Percentiles rank a stretch among this genome's conserved stretches.
Conservation (phyloP, 2,329 filamentous ascomycete species). For the Dissoconium aciculare region DNA sequence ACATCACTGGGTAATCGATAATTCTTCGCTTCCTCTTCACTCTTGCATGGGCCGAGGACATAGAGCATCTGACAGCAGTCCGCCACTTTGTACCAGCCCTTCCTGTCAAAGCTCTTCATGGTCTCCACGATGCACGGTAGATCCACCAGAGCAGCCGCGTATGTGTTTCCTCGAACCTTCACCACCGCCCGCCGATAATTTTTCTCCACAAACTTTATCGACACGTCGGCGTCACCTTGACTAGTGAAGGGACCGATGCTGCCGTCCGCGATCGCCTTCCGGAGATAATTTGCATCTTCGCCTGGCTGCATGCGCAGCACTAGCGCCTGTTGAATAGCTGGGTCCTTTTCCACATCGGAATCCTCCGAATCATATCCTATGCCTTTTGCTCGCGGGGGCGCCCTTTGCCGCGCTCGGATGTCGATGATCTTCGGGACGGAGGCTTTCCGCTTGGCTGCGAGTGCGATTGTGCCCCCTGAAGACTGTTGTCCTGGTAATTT, state of each 20-base stretch:
- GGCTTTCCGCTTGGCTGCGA: slow-evolving; percentile 7
- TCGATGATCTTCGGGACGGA: slow-evolving; percentile 14
- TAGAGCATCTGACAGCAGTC: slow-evolving; percentile 84
- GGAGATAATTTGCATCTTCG: slow-evolving; percentile 70
- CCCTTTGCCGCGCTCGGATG: slow-evolving; percentile 12
- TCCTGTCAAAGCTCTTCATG: slow-evolving; percentile 88
- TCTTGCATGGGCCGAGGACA: slow-evolving; percentile 53
- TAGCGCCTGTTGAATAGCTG: slow-evolving; percentile 77
- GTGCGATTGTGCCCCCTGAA: slow-evolving; percentile 28
- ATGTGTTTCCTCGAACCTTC: slow-evolving; percentile 52
- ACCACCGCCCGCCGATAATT: slow-evolving; percentile 62
- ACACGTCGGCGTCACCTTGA: slow-evolving; percentile 60
- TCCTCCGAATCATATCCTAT: slow-evolving; percentile 95
- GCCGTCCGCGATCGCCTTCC: slow-evolving; percentile 58
- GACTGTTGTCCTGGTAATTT: slow-evolving; percentile 20
- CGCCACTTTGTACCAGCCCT: slow-evolving; percentile 73
- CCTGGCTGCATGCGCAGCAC: slow-evolving; percentile 79
- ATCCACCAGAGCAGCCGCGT: slow-evolving; percentile 67
- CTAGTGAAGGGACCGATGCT: slow-evolving; percentile 53
- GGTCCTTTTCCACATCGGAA: slow-evolving; percentile 76
- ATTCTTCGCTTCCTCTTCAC: slow-evolving; percentile 34
- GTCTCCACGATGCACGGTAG: slow-evolving; percentile 76
- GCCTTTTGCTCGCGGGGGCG: slow-evolving; percentile 41
- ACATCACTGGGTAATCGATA: slow-evolving; percentile 56
- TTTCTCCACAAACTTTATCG: slow-evolving; percentile 61